phyloP scores from a whole-genome alignment of 2,329 filamentous ascomycete species.

The Elsinoe batatas region DNA sequence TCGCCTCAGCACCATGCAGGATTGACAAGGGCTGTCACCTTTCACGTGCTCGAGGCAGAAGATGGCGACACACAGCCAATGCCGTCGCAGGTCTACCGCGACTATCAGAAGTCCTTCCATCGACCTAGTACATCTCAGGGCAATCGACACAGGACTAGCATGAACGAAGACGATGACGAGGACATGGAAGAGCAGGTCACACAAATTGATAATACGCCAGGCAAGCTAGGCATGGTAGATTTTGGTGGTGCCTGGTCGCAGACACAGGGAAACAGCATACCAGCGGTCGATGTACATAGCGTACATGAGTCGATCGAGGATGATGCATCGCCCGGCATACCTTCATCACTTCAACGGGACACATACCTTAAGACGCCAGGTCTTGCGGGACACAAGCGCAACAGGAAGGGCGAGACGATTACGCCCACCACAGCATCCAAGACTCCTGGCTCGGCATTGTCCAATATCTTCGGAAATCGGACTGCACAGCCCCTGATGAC shows the following conservation, averaged over 20 bases:
- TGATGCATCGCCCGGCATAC: constrained; percentile 13
- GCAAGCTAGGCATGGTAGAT: constrained; percentile 25
- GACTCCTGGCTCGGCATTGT: constrained; percentile 30
- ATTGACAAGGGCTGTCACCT: constrained; percentile 24
- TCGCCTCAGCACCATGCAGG: constrained; percentile 5
- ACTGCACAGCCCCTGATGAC: constrained; percentile 29
- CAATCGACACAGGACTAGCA: constrained; percentile 25
- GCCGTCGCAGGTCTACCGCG: constrained; percentile 37
- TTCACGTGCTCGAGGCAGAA: constrained; percentile 28
- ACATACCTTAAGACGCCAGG: constrained; percentile 33
- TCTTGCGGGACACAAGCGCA: constrained; percentile 31
- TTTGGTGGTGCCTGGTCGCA: constrained; percentile 20
- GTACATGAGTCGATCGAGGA: constrained; percentile 18
- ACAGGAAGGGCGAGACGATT: constrained; percentile 30
- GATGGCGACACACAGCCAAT: constrained; percentile 38
- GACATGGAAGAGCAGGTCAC: constrained; percentile 6
- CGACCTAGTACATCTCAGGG: neutral
- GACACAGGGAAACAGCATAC: constrained; percentile 13
- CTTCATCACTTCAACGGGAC: constrained; percentile 21
- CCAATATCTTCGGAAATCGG: constrained; percentile 30
- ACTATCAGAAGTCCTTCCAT: constrained; percentile 19
- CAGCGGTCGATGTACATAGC: constrained; percentile 16
- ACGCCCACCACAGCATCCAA: constrained; percentile 34
- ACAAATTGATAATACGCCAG: constrained; percentile 11
- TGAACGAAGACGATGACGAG: constrained; percentile 19